These are phyloP conservation scores for Calocybe cyanea DNA, from an alignment of 768 basidiomycete genomes.

Conservation along the genomic window DNA sequence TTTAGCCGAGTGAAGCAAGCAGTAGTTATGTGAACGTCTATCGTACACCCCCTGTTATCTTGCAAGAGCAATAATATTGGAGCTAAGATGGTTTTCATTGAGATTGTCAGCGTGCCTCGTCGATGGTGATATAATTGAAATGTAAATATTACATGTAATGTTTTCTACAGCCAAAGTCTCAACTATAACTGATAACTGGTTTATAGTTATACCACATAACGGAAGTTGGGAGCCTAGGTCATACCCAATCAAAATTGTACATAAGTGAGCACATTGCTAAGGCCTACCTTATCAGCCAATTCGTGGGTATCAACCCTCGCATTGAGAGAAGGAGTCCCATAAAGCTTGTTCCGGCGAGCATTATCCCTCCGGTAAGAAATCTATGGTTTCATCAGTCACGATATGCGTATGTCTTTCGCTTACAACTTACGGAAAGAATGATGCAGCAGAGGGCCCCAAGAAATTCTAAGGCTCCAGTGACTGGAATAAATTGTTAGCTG, in stretches of 20 bases:
- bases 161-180: neutral
- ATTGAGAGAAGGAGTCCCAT: slow-evolving; percentile 46
- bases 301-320: slow-evolving; percentile 58
- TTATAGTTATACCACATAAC: slow-evolving; percentile 32
- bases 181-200: neutral
- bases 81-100: no score
- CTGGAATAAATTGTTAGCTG: slow-evolving; percentile 20
- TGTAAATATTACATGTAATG: neutral
- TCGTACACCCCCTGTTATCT: neutral
- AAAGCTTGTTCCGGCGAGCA: slow-evolving; percentile 43
- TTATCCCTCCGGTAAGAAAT: slow-evolving; percentile 65
- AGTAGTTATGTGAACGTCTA: slow-evolving; percentile 28
- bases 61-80: no score
- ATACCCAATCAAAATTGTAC: neutral
- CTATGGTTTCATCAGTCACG: slow-evolving; percentile 25
- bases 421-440: slow-evolving; percentile 45
- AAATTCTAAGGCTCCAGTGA: slow-evolving; percentile 50
- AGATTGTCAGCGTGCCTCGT: neutral
- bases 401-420: no score
- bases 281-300: slow-evolving; percentile 59
- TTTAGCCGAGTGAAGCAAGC: slow-evolving; percentile 49
- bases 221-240: slow-evolving; percentile 55
- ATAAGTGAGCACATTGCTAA: neutral
- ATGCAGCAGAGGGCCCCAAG: slow-evolving; percentile 51
- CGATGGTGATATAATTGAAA: neutral